Conservation (phyloP, 768 basidiomycete genomes). For the Pholiota molesta region DNA sequence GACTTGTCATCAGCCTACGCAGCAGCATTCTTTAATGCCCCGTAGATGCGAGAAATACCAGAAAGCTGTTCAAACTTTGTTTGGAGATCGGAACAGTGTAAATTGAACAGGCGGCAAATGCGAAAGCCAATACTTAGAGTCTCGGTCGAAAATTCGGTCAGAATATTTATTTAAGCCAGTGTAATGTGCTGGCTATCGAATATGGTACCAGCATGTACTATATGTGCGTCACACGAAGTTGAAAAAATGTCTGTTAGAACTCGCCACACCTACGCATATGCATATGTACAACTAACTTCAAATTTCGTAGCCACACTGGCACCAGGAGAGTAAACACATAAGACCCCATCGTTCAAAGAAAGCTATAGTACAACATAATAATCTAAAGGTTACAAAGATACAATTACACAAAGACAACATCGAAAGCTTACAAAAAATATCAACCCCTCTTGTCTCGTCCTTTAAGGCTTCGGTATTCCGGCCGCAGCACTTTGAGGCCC, state of each 20-base stretch:
- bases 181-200: too few relatives aligned
- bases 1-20: slow-evolving; percentile 56
- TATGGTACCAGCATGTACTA: too few relatives aligned
- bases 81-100: too few relatives aligned
- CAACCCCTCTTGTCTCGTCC: not conserved
- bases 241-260: too few relatives aligned
- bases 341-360: not conserved
- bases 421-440: not conserved
- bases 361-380: not conserved
- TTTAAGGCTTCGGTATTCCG: not conserved
- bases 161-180: too few relatives aligned
- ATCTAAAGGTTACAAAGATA: not conserved
- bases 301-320: too few relatives aligned
- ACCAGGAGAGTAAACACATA: not conserved
- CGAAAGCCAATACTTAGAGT: too few relatives aligned
- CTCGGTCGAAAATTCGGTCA: too few relatives aligned
- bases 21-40: slow-evolving; percentile 56
- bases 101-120: too few relatives aligned
- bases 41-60: not conserved
- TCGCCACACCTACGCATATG: not conserved
- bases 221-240: too few relatives aligned
- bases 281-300: not conserved
- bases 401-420: not conserved
- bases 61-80: slow-evolving; percentile 39
- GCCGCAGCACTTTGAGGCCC: not conserved